These are phyloP conservation scores for Piper longum DNA, from an alignment of 164 flowering plant species.

Conservation along the genomic window DNA sequence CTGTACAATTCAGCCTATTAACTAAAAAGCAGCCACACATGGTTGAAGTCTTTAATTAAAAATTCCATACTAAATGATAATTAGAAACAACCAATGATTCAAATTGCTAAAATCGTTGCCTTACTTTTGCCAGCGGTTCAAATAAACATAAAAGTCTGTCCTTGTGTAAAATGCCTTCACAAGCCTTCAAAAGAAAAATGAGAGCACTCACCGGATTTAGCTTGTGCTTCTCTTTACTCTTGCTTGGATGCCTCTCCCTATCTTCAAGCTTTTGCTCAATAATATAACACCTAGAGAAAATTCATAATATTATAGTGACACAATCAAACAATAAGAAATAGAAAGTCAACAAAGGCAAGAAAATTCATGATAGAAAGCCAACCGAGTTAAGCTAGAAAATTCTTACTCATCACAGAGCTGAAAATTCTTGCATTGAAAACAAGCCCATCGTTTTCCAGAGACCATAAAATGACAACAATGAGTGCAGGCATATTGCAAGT, in stretches of 20 bases:
- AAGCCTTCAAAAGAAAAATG: not conserved
- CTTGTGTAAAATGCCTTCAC: not conserved
- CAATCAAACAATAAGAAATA: no score
- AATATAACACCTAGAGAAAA: conserved; percentile 51
- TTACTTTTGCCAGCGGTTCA: no score
- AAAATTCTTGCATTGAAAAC: conserved; percentile 79
- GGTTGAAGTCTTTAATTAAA: no score
- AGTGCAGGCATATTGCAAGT: conserved; percentile 77
- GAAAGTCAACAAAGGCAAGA: no score
- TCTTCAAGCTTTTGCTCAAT: conserved; percentile 71
- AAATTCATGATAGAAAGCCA: not conserved
- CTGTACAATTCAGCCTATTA: no score
- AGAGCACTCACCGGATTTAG: conserved; percentile 48
- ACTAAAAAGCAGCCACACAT: no score
- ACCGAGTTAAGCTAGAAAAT: not conserved
- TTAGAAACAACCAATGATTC: no score
- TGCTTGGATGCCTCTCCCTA: conserved; percentile 71
- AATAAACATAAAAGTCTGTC: not conserved
- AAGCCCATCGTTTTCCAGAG: conserved; percentile 80
- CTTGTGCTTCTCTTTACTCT: conserved; percentile 60
- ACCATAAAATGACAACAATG: conserved; percentile 83
- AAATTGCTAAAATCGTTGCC: no score
- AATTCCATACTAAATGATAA: no score
- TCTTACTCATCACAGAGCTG: conserved; percentile 89
- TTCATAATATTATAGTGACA: not conserved